Evolutionary conservation across 257 asterid genomes (phyloP).

Genomic region (Ligustrum vulgare): DNA sequence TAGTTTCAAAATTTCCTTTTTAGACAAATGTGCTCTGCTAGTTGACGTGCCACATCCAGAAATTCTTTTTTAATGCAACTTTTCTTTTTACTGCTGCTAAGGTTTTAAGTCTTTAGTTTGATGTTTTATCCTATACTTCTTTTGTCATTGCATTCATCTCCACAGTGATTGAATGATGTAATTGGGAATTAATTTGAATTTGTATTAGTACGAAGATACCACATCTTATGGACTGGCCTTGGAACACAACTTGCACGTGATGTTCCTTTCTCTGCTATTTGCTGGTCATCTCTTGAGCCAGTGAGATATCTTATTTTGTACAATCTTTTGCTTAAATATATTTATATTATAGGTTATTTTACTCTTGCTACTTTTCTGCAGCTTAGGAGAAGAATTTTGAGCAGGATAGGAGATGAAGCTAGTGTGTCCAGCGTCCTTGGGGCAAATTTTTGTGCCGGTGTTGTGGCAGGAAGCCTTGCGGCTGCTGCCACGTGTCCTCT

Average conservation of each 20-base stretch:
- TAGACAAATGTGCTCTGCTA: background rate
- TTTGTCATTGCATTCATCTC: background rate
- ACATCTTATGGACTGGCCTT: conserved; percentile 81
- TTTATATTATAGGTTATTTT: background rate
- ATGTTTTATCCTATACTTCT: background rate
- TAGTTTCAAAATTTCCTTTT: background rate
- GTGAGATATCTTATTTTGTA: conserved; percentile 38
- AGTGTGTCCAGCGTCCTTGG: conserved; percentile 51
- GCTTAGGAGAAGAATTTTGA: conserved; percentile 66
- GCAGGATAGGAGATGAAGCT: conserved; percentile 49
- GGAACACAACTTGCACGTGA: conserved; percentile 93
- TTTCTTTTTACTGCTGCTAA: background rate
- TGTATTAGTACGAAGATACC: conserved; percentile 57
- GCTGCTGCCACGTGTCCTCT: conserved; percentile 77
- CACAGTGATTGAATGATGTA: background rate
- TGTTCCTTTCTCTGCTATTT: conserved; percentile 91
- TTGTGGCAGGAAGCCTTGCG: conserved; percentile 84
- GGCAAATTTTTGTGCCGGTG: conserved; percentile 77
- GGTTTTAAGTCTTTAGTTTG: background rate
- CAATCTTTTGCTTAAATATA: background rate
- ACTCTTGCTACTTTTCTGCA: conserved; percentile 34
- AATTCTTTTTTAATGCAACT: background rate
- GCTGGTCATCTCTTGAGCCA: conserved; percentile 91
- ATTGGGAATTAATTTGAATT: background rate
- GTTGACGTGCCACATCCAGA: background rate